Percentiles rank a stretch among this genome's conserved stretches.
These are phyloP conservation scores for Nakazawaea ambrosiae DNA, from an alignment of 805 yeast genomes.

Conservation along the genomic window DNA sequence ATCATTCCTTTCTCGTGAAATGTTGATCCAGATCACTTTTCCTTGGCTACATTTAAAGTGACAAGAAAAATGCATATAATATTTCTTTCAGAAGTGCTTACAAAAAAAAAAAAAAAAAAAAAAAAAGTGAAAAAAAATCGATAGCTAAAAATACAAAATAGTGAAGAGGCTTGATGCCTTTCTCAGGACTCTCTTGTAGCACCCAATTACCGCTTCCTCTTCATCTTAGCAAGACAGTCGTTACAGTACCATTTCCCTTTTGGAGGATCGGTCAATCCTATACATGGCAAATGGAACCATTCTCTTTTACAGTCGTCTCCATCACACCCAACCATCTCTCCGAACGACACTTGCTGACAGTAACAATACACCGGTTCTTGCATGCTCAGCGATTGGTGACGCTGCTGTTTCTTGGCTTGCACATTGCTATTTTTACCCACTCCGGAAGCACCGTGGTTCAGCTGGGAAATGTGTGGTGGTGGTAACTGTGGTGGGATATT, in stretches of 20 bases:
- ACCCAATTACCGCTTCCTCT: too few relatives aligned
- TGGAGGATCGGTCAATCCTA: constrained; percentile 80
- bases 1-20: too few relatives aligned
- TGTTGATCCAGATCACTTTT: too few relatives aligned
- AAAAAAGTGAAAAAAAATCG: too few relatives aligned
- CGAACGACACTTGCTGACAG: constrained; percentile 94
- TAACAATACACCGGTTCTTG: constrained; percentile 89
- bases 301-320: constrained; percentile 88
- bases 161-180: too few relatives aligned
- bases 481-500: not conserved
- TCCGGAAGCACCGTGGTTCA: not conserved
- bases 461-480: not conserved
- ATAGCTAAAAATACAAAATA: too few relatives aligned
- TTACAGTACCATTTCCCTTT: constrained; percentile 81
- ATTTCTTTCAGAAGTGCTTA: too few relatives aligned
- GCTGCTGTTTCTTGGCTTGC: constrained; percentile 5
- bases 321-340: constrained; percentile 99
- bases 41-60: too few relatives aligned
- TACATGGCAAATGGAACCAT: constrained; percentile 95
- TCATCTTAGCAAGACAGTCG: constrained; percentile 38
- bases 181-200: too few relatives aligned
- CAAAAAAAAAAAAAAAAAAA: too few relatives aligned
- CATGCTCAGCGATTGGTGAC: constrained; percentile 16
- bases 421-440: not conserved
- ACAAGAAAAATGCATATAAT: too few relatives aligned